Evolutionary conservation across 768 basidiomycete species (phyloP).

Genomic region (Naganishia onofrii): DNA sequence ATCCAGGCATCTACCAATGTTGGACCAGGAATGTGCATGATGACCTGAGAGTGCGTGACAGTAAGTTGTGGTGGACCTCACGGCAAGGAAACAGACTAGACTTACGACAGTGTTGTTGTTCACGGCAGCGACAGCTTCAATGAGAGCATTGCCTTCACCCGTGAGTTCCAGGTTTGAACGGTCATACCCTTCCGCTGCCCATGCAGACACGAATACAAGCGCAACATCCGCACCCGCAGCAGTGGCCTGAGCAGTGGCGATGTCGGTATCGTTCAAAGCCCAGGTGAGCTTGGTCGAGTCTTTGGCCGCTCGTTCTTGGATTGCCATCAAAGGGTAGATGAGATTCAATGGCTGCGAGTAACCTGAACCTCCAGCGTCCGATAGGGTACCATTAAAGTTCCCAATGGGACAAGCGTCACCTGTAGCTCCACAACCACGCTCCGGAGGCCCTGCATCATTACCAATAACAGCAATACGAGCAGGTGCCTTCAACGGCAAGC

Average conservation of each 20-base stretch:
- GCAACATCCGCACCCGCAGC: constrained; percentile 47
- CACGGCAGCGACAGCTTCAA: constrained; percentile 26
- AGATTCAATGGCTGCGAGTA: constrained; percentile 17
- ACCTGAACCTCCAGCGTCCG: constrained; percentile 25
- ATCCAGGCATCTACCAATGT: constrained; percentile 36
- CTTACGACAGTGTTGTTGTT: constrained; percentile 30
- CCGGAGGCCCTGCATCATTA: constrained; percentile 61
- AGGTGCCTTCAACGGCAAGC: constrained; percentile 39
- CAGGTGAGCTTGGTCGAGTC: constrained; percentile 13
- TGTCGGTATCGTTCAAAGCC: constrained; percentile 28
- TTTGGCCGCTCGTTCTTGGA: constrained; percentile 20
- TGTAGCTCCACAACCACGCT: constrained; percentile 5
- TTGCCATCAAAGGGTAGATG: constrained; percentile 26
- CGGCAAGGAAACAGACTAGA: too few species aligned
- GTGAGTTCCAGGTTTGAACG: constrained; percentile 32
- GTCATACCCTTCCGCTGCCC: constrained; percentile 48
- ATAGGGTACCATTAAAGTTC: constrained; percentile 10
- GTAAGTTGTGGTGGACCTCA: not conserved
- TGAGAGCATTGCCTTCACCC: constrained; percentile 16
- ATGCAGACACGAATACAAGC: constrained; percentile 49
- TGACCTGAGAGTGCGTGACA: not conserved
- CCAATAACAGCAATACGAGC: constrained; percentile 60
- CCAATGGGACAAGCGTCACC: constrained; percentile 8
- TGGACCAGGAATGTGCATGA: constrained; percentile 27
- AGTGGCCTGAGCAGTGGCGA: not conserved